These are phyloP conservation scores for Xanthoparmelia taractica DNA, from an alignment of 495 filamentous ascomycete genomes.

Conservation along the genomic window DNA sequence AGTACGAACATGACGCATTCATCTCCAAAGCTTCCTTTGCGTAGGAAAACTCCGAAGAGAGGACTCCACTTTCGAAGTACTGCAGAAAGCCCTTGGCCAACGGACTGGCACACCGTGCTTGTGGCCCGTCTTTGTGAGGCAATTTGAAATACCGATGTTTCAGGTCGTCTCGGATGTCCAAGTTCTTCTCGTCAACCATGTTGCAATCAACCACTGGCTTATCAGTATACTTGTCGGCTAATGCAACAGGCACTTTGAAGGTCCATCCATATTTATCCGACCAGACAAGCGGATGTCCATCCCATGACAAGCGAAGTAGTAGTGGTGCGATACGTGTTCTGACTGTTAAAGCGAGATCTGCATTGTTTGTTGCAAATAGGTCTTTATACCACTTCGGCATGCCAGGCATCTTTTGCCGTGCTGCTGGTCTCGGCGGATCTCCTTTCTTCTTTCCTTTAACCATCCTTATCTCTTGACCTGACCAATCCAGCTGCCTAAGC, in stretches of 20 bases:
- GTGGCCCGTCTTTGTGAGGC: conserved; percentile 89
- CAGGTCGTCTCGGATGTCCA: conserved; percentile 55
- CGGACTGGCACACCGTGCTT: conserved; percentile 72
- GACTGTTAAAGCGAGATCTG: conserved; percentile 69
- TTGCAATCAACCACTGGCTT: conserved; percentile 66
- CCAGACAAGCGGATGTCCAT: conserved; percentile 83
- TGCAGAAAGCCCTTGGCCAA: conserved; percentile 82
- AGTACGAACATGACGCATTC: conserved; percentile 98
- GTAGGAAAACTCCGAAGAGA: conserved; percentile 79
- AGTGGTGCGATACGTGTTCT: conserved; percentile 83
- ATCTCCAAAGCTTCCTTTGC: conserved; percentile 93
- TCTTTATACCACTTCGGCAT: conserved; percentile 97
- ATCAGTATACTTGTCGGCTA: conserved; percentile 56
- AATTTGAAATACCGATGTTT: conserved; percentile 77
- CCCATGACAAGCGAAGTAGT: conserved; percentile 79
- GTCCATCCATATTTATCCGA: conserved; percentile 89
- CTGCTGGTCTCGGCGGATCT: conserved; percentile 67
- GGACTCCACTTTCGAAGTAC: conserved; percentile 83
- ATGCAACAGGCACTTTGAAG: conserved; percentile 63
- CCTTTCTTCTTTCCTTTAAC: conserved; percentile 80
- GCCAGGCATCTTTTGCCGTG: conserved; percentile 84
- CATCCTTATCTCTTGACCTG: conserved; percentile 84
- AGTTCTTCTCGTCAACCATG: conserved; percentile 64
- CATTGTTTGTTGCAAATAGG: conserved; percentile 58
- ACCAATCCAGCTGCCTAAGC: conserved; percentile 92